These are phyloP conservation scores for Yamadazyma kitorensis DNA, from an alignment of 805 yeast species.

Conservation along the genomic window DNA sequence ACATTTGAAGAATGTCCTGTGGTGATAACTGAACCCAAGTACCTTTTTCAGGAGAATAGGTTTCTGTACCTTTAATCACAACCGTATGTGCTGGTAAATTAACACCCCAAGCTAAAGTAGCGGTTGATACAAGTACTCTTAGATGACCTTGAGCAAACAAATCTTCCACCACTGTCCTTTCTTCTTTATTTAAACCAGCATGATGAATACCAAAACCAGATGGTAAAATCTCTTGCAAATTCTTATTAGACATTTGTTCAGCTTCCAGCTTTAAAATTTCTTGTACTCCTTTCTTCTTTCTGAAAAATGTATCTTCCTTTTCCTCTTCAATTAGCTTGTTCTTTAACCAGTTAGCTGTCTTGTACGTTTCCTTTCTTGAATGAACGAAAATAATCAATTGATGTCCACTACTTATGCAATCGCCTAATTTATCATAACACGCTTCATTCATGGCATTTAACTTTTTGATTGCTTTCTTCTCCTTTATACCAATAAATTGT, in stretches of 20 bases:
- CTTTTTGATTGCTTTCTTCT: slow-evolving; percentile 73
- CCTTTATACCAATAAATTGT: slow-evolving; percentile 84
- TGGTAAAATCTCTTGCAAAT: slow-evolving; percentile 57
- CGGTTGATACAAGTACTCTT: slow-evolving; percentile 84
- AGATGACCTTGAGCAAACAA: slow-evolving; percentile 83
- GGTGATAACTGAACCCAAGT: slow-evolving; percentile 90
- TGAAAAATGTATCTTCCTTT: slow-evolving; percentile 43
- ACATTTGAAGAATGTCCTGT: slow-evolving; percentile 93
- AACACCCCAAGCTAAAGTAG: slow-evolving; percentile 97
- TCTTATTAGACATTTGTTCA: slow-evolving; percentile 49
- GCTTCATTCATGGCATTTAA: slow-evolving; percentile 85
- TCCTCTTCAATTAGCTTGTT: slow-evolving; percentile 58
- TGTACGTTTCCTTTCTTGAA: slow-evolving; percentile 85
- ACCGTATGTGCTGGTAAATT: slow-evolving; percentile 95
- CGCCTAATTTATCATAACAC: slow-evolving; percentile 71
- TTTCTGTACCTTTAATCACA: slow-evolving; percentile 88
- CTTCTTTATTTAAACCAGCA: slow-evolving; percentile 77
- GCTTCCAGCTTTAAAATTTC: slow-evolving; percentile 68
- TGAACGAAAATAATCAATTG: slow-evolving; percentile 92
- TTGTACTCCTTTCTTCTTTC: slow-evolving; percentile 45
- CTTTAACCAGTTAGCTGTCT: slow-evolving; percentile 73
- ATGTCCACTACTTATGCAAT: slow-evolving; percentile 56
- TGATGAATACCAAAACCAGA: slow-evolving; percentile 87
- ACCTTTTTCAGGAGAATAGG: slow-evolving; percentile 88
- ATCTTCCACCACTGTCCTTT: slow-evolving; percentile 78